Conservation (phyloP, 1,284 basidiomycete genomes). For the Bondarzewia mesenterica region DNA sequence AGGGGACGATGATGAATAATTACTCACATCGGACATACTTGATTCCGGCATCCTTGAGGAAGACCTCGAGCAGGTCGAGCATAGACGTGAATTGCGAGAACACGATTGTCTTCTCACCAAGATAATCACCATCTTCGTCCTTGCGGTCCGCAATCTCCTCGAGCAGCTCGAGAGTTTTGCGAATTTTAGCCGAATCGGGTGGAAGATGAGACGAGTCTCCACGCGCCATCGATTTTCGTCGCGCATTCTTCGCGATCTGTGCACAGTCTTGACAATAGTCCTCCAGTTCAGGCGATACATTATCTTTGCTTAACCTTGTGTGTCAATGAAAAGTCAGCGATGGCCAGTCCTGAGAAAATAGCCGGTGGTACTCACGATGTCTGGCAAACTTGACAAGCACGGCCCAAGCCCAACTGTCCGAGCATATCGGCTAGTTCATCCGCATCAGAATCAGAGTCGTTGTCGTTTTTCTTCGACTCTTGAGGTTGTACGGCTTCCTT, state of each 20-base stretch:
- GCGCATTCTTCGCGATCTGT: constrained; percentile 36
- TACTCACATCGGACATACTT: constrained; percentile 80
- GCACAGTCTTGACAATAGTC: constrained; percentile 55
- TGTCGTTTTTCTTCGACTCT: constrained; percentile 42
- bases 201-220: constrained; percentile 28
- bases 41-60: constrained; percentile 59
- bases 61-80: constrained; percentile 82
- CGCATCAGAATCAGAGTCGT: constrained; percentile 54
- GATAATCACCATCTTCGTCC: constrained; percentile 26
- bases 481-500: constrained; percentile 66
- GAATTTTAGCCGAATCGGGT: constrained; percentile 81
- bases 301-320: constrained; percentile 7
- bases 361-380: constrained; percentile 39
- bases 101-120: constrained; percentile 81
- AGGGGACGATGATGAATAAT: background rate
- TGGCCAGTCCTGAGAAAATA: background rate
- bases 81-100: constrained; percentile 89
- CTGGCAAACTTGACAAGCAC: constrained; percentile 74
- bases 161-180: constrained; percentile 74
- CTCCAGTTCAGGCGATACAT: constrained; percentile 20
- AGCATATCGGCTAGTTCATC: constrained; percentile 78
- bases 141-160: constrained; percentile 57
- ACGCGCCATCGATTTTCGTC: constrained; percentile 20
- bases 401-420: constrained; percentile 58
- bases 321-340: constrained; percentile 3